Evolutionary conservation across 208 protist species (phyloP).

Genomic region (Naegleria lovaniensis): DNA sequence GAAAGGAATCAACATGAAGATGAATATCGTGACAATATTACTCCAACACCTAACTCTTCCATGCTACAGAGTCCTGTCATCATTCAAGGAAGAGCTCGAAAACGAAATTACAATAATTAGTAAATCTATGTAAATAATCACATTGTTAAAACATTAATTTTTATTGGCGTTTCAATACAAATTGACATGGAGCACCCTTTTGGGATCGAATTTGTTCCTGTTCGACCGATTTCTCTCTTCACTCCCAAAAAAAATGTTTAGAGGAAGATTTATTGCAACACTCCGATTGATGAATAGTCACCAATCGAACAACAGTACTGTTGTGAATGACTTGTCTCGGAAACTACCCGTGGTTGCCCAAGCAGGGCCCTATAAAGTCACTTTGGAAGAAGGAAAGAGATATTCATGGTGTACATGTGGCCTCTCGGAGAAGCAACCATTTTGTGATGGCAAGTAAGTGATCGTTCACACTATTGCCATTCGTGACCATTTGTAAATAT

Average conservation of each 20-base stretch:
- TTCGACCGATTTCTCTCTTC: no score
- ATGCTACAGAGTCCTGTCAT: not conserved
- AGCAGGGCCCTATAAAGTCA: slow-evolving; percentile 41
- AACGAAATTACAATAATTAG: not conserved
- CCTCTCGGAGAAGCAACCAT: slow-evolving; percentile 15
- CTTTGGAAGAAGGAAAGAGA: slow-evolving; percentile 9
- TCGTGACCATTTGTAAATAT: no score
- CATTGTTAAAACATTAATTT: no score
- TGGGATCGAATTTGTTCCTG: no score
- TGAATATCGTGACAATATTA: not conserved
- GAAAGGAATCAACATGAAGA: not conserved
- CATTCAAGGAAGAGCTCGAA: not conserved
- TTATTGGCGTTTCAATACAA: no score
- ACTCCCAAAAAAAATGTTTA: no score
- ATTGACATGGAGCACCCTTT: no score
- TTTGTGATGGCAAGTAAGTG: slow-evolving; percentile 15
- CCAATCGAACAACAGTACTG: not conserved
- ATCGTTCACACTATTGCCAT: no score
- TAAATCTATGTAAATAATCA: no score
- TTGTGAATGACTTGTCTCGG: not conserved
- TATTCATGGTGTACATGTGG: slow-evolving; percentile 24
- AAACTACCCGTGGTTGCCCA: slow-evolving; percentile 35
- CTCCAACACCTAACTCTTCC: not conserved
- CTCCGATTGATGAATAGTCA: not conserved
- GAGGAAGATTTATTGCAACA: not conserved